These are phyloP conservation scores for Erigeron canadensis DNA, from an alignment of 129 eudicot genomes.

Conservation along the genomic window DNA sequence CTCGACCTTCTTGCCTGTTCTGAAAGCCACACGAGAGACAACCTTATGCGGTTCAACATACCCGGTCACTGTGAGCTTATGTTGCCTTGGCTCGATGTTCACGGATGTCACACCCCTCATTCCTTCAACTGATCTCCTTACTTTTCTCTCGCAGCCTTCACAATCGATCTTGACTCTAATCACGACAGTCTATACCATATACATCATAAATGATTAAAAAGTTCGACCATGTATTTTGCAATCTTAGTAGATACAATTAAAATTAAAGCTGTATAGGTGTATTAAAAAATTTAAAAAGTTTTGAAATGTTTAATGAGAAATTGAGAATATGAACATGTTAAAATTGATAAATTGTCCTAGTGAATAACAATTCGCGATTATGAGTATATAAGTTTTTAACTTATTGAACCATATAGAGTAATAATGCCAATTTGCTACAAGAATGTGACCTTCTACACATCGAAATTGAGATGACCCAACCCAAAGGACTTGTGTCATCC, in stretches of 20 bases:
- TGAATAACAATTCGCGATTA: no score
- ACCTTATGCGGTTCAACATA: conserved; percentile 87
- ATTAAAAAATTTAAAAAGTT: no score
- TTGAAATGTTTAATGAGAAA: no score
- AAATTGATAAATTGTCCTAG: no score
- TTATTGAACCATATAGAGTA: not conserved
- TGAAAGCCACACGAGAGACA: conserved; percentile 71
- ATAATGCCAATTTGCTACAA: no score
- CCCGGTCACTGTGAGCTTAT: conserved; percentile 77
- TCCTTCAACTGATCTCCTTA: conserved; percentile 83
- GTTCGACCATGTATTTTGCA: no score
- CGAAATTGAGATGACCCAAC: not conserved
- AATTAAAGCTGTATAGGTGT: no score
- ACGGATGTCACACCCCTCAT: conserved; percentile 87
- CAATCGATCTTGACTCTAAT: conserved; percentile 85
- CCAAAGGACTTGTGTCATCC: not conserved
- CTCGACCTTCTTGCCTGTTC: conserved; percentile 93
- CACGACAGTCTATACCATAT: conserved; percentile 97
- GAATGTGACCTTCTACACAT: no score
- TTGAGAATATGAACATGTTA: no score
- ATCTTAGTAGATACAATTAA: no score
- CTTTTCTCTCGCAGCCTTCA: conserved; percentile 93
- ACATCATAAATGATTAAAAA: no score
- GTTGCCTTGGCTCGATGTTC: conserved; percentile 61
- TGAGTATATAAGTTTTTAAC: not conserved